Evolutionary conservation across 1,139 yeast species (phyloP).

Genomic region (Lodderomyces pseudojiufengensis): DNA sequence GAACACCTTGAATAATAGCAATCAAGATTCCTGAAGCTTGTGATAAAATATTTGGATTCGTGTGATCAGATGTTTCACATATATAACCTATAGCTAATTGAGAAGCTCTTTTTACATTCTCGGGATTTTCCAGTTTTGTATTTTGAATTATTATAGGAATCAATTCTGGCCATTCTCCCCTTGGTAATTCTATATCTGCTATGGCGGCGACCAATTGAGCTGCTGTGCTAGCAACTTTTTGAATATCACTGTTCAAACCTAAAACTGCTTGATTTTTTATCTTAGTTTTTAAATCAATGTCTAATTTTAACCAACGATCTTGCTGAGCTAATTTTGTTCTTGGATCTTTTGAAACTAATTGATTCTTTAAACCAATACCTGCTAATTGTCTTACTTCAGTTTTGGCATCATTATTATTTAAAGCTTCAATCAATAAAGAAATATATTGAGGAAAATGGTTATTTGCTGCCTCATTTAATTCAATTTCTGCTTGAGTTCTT

Average conservation of each 20-base stretch:
- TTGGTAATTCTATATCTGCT: conserved; percentile 90
- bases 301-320: conserved; percentile 61
- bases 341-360: conserved; percentile 72
- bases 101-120: conserved; percentile 79
- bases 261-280: conserved; percentile 67
- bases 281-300: conserved; percentile 49
- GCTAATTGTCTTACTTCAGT: conserved; percentile 91
- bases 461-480: conserved; percentile 67
- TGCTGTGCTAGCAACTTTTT: conserved; percentile 80
- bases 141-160: conserved; percentile 80
- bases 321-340: conserved; percentile 50
- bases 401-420: conserved; percentile 62
- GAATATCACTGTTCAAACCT: conserved; percentile 64
- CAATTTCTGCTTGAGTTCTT: conserved; percentile 78
- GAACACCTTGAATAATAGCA: conserved; percentile 96
- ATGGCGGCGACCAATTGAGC: conserved; percentile 96
- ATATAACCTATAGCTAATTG: conserved; percentile 89
- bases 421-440: conserved; percentile 65
- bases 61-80: conserved; percentile 91
- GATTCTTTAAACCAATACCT: conserved; percentile 83
- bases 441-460: conserved; percentile 74
- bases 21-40: conserved; percentile 92
- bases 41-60: conserved; percentile 69
- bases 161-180: conserved; percentile 83
- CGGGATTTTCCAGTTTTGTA: conserved; percentile 75